Base-by-base conservation (phyloP, 495 filamentous ascomycete species). In the Daldinia concentrica region DNA sequence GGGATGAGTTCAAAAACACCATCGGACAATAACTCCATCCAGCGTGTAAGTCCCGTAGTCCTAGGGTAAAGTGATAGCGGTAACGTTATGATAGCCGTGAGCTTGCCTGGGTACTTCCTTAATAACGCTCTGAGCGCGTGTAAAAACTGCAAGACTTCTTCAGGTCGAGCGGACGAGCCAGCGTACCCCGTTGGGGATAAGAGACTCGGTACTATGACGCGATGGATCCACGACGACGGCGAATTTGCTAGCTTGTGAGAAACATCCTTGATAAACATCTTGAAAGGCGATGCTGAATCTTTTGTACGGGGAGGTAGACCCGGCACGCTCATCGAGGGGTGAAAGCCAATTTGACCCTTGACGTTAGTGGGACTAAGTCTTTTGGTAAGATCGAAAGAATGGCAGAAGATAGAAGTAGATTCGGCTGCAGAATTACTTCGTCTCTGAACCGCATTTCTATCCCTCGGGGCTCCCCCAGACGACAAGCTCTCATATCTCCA, bases 401-500 rank as follows among this genome's bases (percentile, higher is more conserved):
- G 95, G 77, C 91, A 97, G 79, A 97, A 98, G 9, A 79, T 68
- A 51, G 74, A 37, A 39, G 77, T 76, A 55, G 68, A 48, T 15
- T 50, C 64, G 0, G 66, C 73, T 24, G 61, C 29, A 36, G 58
- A 66, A 32, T 50, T 67, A 17, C 27, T 59, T 62, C 66, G 70
- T 51, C 65, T 58, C 62, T 70, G 72, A 29, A 58, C 6, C 2
- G 69, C 62, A 62, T 77, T 74, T 37, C 76, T 72, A 17, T 78
- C 76, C 86, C 86, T 86, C 70, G 85, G 82, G 51, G 83, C 83
- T 43, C 84, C 83, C 60, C 27, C 88, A 81, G 81, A 88, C 24
- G 93, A 91, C 68, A 98, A 78, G 19, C 90, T 87, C 78, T 98
- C 94, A 81, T 99, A 99, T 79, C 95, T 83, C 95, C 95, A 99